Evolutionary conservation across 495 filamentous ascomycete species (phyloP).

Genomic region (Podospora australis): DNA sequence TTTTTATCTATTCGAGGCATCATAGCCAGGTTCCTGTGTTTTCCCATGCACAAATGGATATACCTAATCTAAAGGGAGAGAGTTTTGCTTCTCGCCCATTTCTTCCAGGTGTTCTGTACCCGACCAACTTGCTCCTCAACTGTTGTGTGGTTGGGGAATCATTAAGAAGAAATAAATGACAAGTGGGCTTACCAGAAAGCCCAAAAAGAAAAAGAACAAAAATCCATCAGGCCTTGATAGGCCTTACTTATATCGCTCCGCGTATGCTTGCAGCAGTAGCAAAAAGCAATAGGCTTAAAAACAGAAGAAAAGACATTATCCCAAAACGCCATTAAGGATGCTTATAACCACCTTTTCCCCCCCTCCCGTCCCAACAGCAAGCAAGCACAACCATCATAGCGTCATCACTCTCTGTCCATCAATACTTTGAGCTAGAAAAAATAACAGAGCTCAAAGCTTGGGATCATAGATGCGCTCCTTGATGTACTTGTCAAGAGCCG

Average conservation of each 20-base stretch:
- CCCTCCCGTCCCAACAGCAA: neutral
- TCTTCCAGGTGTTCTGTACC: no score
- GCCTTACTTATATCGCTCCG: no score
- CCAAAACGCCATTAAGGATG: neutral
- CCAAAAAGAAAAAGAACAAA: neutral
- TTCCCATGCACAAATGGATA: no score
- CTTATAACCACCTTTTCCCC: neutral
- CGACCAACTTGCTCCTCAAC: neutral
- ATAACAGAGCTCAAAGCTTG: constrained; percentile 10
- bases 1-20: no score
- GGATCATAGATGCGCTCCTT: constrained; percentile 78
- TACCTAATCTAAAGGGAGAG: no score
- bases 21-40: no score
- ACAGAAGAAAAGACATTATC: neutral
- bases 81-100: no score
- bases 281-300: neutral
- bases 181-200: neutral
- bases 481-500: constrained; percentile 72
- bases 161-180: neutral
- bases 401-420: neutral
- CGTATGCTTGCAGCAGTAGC: neutral
- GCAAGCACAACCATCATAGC: neutral
- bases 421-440: neutral
- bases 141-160: neutral
- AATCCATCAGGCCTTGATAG: neutral